Base-by-base conservation (phyloP, 768 basidiomycete genomes). In the Boletus insuetus region DNA sequence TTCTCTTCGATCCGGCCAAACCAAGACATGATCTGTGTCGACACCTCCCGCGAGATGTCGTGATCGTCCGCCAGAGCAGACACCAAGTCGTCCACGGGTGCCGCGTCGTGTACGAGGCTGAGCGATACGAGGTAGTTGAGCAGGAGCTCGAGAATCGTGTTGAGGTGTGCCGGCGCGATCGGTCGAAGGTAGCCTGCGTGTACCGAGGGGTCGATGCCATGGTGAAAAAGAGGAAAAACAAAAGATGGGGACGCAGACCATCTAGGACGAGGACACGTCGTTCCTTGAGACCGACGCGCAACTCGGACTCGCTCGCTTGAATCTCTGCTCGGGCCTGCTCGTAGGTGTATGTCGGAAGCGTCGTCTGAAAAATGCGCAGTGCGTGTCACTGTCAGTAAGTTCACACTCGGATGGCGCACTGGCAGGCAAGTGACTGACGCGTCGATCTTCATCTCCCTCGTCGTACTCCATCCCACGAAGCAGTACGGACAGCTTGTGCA, bases 291-390 rank as follows among this genome's bases (percentile, higher is more conserved):
- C 86, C 91, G 17, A 59, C 69, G 8, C 76, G 75, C 20, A 97
- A 71, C 67, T 97, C 94, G 0, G 64, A 72, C 53, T 94, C 88
- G 66, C 91, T 93, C 4, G 94, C 91, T 64, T 97, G 94, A 7
- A 95, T 79, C 46, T 82, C 79, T 9, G 71, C 68, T 45, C 75
- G 76, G 5, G 89, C 84, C 44, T 86, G 81, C 8, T 82, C 78
- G 58, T 87, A 87, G 47, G 54, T 69, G 34, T 52, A 71, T 16
- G 1, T 85, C 82, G 61, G 83, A 56, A 68, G 65, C 61, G 75
- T 74, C 24, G 59, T 62, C 72, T 77, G 38, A 4, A 37, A 31
- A n/a, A 14, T 2, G 17, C 5, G 1, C 12, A 20, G 40, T 8
- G 17, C 2, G 32, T 29, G 29, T 29, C 29, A 29, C 29, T 9